Conservation (phyloP, 2,329 filamentous ascomycete genomes). For the Fusarium keratoplasticum region DNA sequence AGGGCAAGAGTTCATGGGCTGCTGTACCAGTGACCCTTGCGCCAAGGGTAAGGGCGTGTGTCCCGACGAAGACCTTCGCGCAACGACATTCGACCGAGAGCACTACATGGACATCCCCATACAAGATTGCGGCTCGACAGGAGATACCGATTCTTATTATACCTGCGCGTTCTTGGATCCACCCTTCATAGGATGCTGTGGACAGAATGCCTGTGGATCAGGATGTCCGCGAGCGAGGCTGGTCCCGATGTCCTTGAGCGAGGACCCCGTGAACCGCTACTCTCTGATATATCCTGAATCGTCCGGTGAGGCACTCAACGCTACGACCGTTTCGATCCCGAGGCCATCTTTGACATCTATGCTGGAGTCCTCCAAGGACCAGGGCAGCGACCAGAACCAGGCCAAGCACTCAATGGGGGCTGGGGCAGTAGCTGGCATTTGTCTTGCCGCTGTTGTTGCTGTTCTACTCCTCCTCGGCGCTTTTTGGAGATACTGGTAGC, state of each 20-base stretch:
- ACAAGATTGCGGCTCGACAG: neutral
- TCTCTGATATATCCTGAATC: neutral
- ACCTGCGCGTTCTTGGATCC: fast-evolving
- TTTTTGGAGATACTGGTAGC: neutral
- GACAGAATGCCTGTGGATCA: neutral
- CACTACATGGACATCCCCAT: fast-evolving
- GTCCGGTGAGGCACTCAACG: neutral
- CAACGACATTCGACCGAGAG: neutral
- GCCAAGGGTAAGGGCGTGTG: neutral
- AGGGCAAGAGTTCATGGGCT: neutral
- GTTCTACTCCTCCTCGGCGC: neutral
- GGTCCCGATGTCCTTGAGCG: neutral
- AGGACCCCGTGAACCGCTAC: neutral
- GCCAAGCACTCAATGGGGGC: neutral
- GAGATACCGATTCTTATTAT: neutral
- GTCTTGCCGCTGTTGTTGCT: neutral
- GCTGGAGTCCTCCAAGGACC: neutral
- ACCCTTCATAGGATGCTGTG: neutral
- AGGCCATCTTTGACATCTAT: neutral
- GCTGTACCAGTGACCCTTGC: neutral
- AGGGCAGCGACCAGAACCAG: neutral
- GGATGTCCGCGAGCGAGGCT: neutral
- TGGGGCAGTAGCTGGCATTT: neutral
- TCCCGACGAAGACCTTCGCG: neutral
- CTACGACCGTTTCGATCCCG: neutral